phyloP scores from a whole-genome alignment of 1,284 basidiomycete species.

The Ceratobasidium papillatum region DNA sequence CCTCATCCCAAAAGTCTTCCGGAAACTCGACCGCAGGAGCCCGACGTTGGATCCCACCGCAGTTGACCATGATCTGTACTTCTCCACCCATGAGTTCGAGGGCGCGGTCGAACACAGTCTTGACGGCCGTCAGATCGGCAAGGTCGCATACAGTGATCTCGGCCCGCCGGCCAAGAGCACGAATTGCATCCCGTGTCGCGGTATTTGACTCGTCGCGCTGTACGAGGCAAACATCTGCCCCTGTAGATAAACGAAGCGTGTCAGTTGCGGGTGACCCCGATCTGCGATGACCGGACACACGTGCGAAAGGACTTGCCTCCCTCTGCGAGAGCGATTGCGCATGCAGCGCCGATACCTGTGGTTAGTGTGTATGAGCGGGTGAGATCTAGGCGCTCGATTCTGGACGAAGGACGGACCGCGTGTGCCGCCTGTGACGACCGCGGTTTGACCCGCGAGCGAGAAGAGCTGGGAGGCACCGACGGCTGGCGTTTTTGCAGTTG shows the following conservation, averaged over 20 bases:
- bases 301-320: slow-evolving; percentile 52
- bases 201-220: slow-evolving; percentile 68
- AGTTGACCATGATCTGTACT: slow-evolving; percentile 91
- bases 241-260: slow-evolving; percentile 50
- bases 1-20: slow-evolving; percentile 91
- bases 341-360: slow-evolving; percentile 76
- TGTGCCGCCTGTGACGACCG: slow-evolving; percentile 51
- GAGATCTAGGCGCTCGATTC: slow-evolving; percentile 29
- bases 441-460: slow-evolving; percentile 56
- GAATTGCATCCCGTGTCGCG: slow-evolving; percentile 65
- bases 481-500: slow-evolving; percentile 40
- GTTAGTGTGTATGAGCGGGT: slow-evolving; percentile 39
- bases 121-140: slow-evolving; percentile 71
- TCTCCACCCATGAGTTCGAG: slow-evolving; percentile 66
- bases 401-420: slow-evolving; percentile 17
- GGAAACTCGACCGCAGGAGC: slow-evolving; percentile 83
- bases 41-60: slow-evolving; percentile 92
- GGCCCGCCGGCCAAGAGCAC: slow-evolving; percentile 55
- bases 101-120: slow-evolving; percentile 69
- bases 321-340: slow-evolving; percentile 74
- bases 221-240: slow-evolving; percentile 83
- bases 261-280: neutral
- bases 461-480: slow-evolving; percentile 49
- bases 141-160: slow-evolving; percentile 80
- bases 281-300: slow-evolving; percentile 52